Base-by-base conservation (phyloP, 2,329 filamentous ascomycete species). In the Monilinia polystroma region DNA sequence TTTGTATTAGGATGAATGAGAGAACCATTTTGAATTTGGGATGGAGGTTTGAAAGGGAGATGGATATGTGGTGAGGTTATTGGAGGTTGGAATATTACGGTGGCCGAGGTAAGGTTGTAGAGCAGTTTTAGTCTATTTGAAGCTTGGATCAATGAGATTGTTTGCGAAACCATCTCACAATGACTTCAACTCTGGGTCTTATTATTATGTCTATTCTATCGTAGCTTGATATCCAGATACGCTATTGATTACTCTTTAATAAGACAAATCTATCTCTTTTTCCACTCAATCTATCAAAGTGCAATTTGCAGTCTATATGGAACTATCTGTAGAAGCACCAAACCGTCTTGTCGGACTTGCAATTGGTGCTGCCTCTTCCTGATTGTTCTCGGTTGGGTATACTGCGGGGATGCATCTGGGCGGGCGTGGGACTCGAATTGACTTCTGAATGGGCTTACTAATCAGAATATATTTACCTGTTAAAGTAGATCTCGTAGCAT, bases 1-100 rank as follows among this genome's bases (percentile, higher is more conserved):
- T 96, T 77, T 96, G 92, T 66, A 96, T 93, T 71, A 96, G 82
- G 72, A 96, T 94, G 76, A 96, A 96, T 64, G 92, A 96, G 74
- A 96, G 86, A 78, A 95, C 75, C 75, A 77, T 77, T 55, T 68
- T 76, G 67, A 29, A 35, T n/a, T 47, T 52, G 35, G 18, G 29
- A 8, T 41, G 32, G 32, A 43, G 32, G n/a, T 8, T 41, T 29
- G 59, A 43, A 43, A 20, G 32, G 47, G 59, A 63, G 23, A 51
- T 29, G 55, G 11, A 26, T 35, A 3, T 29, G 59, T 52, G 29
- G 16, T 63, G 47, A 63, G 32, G 59, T 26, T 63, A 29, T 51
- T 16, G 26, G 47, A 54, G 49, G 59, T 63, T 49, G n/a, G 49
- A 41, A 53, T 43, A 20, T 63, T 63, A 63, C 59, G 59, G 59